Percentiles rank a stretch among this genome's conserved stretches.
phyloP scores from a whole-genome alignment of 176 grass and related monocot genomes.

The Poa annua region DNA sequence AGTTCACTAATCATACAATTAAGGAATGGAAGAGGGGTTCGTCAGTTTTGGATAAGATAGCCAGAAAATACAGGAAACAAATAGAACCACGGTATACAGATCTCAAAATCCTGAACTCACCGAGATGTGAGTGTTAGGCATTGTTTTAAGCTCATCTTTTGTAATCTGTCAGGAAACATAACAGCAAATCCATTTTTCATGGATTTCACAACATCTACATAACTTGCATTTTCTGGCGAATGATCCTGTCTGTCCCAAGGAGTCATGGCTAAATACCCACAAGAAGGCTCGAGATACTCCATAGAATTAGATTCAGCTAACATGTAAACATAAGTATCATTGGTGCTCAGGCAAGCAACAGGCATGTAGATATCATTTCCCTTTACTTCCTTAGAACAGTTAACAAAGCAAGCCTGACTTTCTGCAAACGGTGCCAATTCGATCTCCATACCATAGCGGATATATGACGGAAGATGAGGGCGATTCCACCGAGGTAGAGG shows the following conservation, averaged over 20 bases:
- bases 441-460: background rate
- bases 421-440: background rate
- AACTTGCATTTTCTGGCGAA: background rate
- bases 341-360: constrained; percentile 36
- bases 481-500: background rate
- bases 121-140: too few species aligned
- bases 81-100: too few species aligned
- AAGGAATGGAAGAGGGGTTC: too few species aligned
- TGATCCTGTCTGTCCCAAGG: background rate
- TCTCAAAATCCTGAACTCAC: too few species aligned
- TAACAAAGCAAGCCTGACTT: background rate
- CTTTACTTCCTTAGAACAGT: background rate
- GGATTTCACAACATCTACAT: constrained; percentile 7
- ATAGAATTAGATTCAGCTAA: background rate
- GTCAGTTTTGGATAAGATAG: too few species aligned
- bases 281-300: constrained; percentile 22
- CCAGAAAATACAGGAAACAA: too few species aligned
- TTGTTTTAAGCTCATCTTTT: too few species aligned
- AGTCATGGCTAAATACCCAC: constrained; percentile 30
- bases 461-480: background rate
- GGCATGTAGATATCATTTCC: background rate
- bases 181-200: too few species aligned
- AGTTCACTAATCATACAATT: too few species aligned
- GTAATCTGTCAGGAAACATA: too few species aligned
- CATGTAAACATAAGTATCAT: constrained; percentile 36